phyloP scores from a whole-genome alignment of 768 basidiomycete genomes.

The Tubosaeta sp. region DNA sequence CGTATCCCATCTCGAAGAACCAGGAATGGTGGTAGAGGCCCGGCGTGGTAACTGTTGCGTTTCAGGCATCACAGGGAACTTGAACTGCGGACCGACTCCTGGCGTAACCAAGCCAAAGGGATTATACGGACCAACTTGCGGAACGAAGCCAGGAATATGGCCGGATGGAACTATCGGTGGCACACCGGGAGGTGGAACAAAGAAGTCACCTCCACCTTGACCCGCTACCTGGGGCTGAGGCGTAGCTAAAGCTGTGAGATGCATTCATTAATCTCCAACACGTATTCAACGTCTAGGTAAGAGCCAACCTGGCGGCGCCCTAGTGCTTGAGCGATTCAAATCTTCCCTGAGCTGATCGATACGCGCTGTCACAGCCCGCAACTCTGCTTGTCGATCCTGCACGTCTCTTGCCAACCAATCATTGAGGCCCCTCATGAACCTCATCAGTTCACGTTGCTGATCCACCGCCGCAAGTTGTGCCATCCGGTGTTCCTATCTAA shows the following conservation, averaged over 20 bases:
- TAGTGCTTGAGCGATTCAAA: constrained; percentile 42
- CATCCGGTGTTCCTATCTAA: constrained; percentile 63
- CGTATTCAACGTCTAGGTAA: background rate
- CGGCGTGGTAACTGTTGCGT: constrained; percentile 1
- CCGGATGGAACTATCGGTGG: constrained; percentile 7
- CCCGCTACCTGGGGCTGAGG: constrained; percentile 9
- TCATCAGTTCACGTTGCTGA: constrained; percentile 75
- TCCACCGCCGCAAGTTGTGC: constrained; percentile 72
- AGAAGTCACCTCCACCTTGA: constrained; percentile 15
- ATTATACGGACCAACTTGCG: constrained; percentile 7
- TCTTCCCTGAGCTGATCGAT: constrained; percentile 47
- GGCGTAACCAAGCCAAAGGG: too few species aligned
- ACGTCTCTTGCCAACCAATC: constrained; percentile 79
- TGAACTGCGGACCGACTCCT: constrained; percentile 8
- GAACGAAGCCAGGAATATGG: constrained; percentile 21
- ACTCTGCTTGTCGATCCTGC: constrained; percentile 69
- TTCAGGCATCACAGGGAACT: constrained; percentile 20
- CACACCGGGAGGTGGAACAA: constrained; percentile 19
- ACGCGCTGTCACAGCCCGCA: constrained; percentile 60
- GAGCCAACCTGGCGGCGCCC: constrained; percentile 39
- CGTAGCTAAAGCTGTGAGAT: constrained; percentile 19
- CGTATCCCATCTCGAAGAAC: constrained; percentile 14
- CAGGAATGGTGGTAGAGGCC: constrained; percentile 25
- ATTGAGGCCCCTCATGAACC: constrained; percentile 73
- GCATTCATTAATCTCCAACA: too few species aligned